Evolutionary conservation across 139 green algal genomes (phyloP).

Genomic region (Asterochloris erici): DNA sequence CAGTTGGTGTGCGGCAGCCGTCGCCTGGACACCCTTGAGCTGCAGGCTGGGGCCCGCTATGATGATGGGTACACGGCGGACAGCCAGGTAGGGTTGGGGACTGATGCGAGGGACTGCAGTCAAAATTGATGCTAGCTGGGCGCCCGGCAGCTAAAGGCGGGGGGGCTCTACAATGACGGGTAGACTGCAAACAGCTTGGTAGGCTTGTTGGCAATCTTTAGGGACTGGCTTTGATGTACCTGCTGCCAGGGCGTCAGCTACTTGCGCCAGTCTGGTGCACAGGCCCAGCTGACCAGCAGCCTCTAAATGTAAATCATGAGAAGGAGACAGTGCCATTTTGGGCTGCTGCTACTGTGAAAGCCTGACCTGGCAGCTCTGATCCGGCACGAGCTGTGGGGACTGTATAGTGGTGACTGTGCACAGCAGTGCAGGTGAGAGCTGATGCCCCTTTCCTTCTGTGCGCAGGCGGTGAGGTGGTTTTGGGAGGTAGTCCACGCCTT

Average conservation of each 20-base stretch:
- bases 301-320: too few species aligned
- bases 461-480: conserved; percentile 64
- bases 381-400: too few species aligned
- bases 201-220: background rate
- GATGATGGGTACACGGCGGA: conserved; percentile 62
- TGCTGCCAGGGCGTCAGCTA: too few species aligned
- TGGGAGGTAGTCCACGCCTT: conserved; percentile 60
- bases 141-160: background rate
- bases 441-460: too few species aligned
- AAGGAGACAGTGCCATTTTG: too few species aligned
- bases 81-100: conserved; percentile 12
- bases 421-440: too few species aligned
- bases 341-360: too few species aligned
- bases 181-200: background rate
- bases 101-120: background rate
- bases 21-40: conserved; percentile 59
- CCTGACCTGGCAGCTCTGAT: too few species aligned
- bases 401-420: too few species aligned
- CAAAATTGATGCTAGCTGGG: background rate
- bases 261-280: too few species aligned
- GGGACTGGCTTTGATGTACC: too few species aligned
- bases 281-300: too few species aligned
- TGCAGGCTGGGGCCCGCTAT: conserved; percentile 64
- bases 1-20: conserved; percentile 68
- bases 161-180: background rate